phyloP scores from a whole-genome alignment of 768 basidiomycete species.

The Xerocomus potaroensis region DNA sequence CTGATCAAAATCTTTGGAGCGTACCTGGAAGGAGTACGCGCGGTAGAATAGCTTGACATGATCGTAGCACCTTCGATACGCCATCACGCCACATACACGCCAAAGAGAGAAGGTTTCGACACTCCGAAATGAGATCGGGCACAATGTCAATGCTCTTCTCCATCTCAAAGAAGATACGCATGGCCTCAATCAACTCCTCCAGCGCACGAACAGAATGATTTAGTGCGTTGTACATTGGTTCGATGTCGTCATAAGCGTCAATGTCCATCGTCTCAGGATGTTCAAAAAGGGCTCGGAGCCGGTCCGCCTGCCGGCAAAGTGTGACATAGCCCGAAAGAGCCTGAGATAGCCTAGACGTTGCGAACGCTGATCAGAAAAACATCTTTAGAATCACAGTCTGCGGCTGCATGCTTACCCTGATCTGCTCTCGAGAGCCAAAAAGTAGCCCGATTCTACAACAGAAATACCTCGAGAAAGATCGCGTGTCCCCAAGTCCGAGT shows the following conservation, averaged over 20 bases:
- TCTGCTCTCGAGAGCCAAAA: slow-evolving; percentile 58
- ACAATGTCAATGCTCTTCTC: slow-evolving; percentile 19
- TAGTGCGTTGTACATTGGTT: slow-evolving; percentile 19
- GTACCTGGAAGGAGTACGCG: slow-evolving; percentile 38
- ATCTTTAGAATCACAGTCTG: neutral
- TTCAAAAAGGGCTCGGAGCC: slow-evolving; percentile 21
- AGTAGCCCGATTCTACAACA: slow-evolving; percentile 76
- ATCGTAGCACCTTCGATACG: slow-evolving; percentile 18
- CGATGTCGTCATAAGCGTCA: slow-evolving; percentile 11
- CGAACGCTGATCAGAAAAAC: neutral
- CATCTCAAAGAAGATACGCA: slow-evolving; percentile 32
- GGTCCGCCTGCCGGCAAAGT: slow-evolving; percentile 13
- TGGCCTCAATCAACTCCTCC: slow-evolving; percentile 35
- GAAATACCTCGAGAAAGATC: slow-evolving; percentile 79
- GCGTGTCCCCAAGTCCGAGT: slow-evolving; percentile 78
- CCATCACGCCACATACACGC: slow-evolving; percentile 28
- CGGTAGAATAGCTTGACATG: slow-evolving; percentile 20
- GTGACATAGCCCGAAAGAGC: slow-evolving; percentile 13
- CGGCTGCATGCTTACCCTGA: slow-evolving; percentile 48
- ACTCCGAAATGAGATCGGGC: slow-evolving; percentile 25
- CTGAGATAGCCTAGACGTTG: slow-evolving; percentile 13
- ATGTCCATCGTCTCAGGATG: slow-evolving; percentile 18
- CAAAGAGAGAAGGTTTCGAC: slow-evolving; percentile 21
- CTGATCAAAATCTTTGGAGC: neutral
- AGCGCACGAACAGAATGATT: slow-evolving; percentile 27